These are phyloP conservation scores for Podaxis pistillaris DNA, from an alignment of 768 basidiomycete genomes.

Conservation along the genomic window DNA sequence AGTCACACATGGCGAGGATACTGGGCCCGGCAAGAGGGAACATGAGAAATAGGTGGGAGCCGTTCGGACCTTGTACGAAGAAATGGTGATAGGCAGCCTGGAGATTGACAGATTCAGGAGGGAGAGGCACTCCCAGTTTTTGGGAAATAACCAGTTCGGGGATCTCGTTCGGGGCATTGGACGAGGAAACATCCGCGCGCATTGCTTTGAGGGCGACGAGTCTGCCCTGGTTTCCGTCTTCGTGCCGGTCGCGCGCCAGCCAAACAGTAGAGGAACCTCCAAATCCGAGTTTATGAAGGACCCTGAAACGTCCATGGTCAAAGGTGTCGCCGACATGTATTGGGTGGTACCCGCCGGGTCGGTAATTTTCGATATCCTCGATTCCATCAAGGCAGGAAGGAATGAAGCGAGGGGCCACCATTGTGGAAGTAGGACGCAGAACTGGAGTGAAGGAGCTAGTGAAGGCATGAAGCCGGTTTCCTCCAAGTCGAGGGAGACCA, in stretches of 20 bases:
- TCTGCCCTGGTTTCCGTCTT: slow-evolving; percentile 9
- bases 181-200: no score
- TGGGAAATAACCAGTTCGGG: slow-evolving; percentile 32
- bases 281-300: slow-evolving; percentile 38
- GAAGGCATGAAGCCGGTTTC: no score
- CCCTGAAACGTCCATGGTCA: slow-evolving; percentile 42
- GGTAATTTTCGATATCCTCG: slow-evolving; percentile 48
- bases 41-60: slow-evolving; percentile 48
- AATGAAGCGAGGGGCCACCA: not conserved
- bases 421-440: no score
- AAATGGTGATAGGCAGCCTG: slow-evolving; percentile 43
- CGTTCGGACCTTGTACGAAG: slow-evolving; percentile 45
- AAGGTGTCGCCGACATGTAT: slow-evolving; percentile 48
- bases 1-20: slow-evolving; percentile 29
- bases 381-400: slow-evolving; percentile 28
- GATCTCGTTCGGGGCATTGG: slow-evolving; percentile 18
- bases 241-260: slow-evolving; percentile 28
- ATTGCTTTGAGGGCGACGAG: not conserved
- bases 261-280: slow-evolving; percentile 37
- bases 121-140: slow-evolving; percentile 28
- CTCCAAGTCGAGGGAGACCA: no score
- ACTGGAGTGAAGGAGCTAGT: no score
- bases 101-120: slow-evolving; percentile 24
- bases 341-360: slow-evolving; percentile 51
- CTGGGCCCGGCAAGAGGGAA: slow-evolving; percentile 45